phyloP scores from a whole-genome alignment of 1,139 yeast genomes.

The Saccharomyces pastorianus region DNA sequence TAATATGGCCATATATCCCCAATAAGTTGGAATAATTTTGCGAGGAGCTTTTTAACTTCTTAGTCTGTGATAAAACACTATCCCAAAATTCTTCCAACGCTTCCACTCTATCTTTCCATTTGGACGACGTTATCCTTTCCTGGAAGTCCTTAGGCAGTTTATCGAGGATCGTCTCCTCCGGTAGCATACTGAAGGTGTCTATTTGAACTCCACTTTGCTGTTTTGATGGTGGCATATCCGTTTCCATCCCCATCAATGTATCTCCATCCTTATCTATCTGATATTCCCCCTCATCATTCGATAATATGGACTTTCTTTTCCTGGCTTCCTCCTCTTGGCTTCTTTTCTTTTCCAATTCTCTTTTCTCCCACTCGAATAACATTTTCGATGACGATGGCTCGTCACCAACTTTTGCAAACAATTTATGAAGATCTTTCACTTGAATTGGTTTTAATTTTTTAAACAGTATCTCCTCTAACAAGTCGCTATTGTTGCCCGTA shows the following conservation, averaged over 20 bases:
- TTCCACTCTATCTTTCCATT: slow-evolving; percentile 92
- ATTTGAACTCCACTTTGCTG: slow-evolving; percentile 28
- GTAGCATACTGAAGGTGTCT: slow-evolving; percentile 50
- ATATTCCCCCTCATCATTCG: slow-evolving; percentile 8
- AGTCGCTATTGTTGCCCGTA: slow-evolving; percentile 49
- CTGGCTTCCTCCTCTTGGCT: slow-evolving; percentile 16
- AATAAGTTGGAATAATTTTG: slow-evolving; percentile 64
- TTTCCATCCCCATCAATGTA: slow-evolving; percentile 37
- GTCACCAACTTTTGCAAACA: slow-evolving; percentile 41
- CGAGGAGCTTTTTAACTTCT: slow-evolving; percentile 40
- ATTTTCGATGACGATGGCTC: slow-evolving; percentile 3
- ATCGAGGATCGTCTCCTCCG: slow-evolving; percentile 52
- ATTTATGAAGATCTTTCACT: slow-evolving; percentile 71
- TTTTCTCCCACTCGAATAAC: slow-evolving; percentile 9
- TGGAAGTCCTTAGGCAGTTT: slow-evolving; percentile 60
- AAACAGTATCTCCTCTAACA: slow-evolving; percentile 50
- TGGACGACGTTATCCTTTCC: slow-evolving; percentile 47
- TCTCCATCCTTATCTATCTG: slow-evolving; percentile 34
- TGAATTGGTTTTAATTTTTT: slow-evolving; percentile 83
- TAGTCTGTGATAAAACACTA: slow-evolving; percentile 39
- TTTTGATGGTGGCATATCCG: slow-evolving; percentile 4
- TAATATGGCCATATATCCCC: slow-evolving; percentile 56
- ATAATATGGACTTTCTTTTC: slow-evolving; percentile 10
- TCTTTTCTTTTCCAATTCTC: slow-evolving; percentile 1
- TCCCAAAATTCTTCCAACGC: slow-evolving; percentile 59